A percentile compares a stretch with the other conserved stretches of the same genome.
Evolutionary conservation across 2,329 filamentous ascomycete species (phyloP).

Genomic region (Colletotrichum sp.): DNA sequence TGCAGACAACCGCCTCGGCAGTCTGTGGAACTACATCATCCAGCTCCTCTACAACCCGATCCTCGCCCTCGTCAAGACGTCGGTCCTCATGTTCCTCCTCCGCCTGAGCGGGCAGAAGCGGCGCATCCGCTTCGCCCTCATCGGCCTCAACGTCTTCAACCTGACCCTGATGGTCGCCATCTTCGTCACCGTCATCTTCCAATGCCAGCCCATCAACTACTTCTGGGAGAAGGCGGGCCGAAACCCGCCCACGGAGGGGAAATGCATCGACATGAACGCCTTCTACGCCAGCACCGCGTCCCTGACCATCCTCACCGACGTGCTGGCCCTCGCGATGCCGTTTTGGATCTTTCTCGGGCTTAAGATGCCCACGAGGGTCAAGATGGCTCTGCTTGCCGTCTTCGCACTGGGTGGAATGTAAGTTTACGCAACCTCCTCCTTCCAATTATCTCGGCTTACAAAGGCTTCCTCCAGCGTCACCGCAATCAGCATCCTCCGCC

Average conservation of each 20-base stretch:
- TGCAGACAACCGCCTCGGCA: neutral
- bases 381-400: slow-evolving; percentile 37
- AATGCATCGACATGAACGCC: slow-evolving; percentile 9
- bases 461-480: slow-evolving; percentile 8
- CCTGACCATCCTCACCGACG: slow-evolving; percentile 45
- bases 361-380: slow-evolving; percentile 34
- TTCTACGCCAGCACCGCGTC: slow-evolving; percentile 37
- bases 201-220: slow-evolving; percentile 43
- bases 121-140: slow-evolving; percentile 29
- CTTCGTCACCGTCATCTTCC: slow-evolving; percentile 42
- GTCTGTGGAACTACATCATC: slow-evolving; percentile 34
- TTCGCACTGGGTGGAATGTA: slow-evolving; percentile 35
- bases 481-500: slow-evolving; percentile 3
- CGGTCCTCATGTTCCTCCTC: slow-evolving; percentile 37
- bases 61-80: slow-evolving; percentile 38
- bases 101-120: slow-evolving; percentile 35
- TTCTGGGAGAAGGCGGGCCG: slow-evolving; percentile 32
- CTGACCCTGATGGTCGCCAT: slow-evolving; percentile 36
- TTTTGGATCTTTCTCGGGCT: slow-evolving; percentile 38
- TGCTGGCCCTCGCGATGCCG: slow-evolving; percentile 40
- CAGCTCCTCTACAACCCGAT: slow-evolving; percentile 40
- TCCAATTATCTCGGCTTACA: neutral
- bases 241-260: slow-evolving; percentile 8
- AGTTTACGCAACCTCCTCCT: neutral
- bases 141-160: slow-evolving; percentile 38